These are phyloP conservation scores for Butyriboletus loyo DNA, from an alignment of 768 basidiomycete species.

Conservation along the genomic window DNA sequence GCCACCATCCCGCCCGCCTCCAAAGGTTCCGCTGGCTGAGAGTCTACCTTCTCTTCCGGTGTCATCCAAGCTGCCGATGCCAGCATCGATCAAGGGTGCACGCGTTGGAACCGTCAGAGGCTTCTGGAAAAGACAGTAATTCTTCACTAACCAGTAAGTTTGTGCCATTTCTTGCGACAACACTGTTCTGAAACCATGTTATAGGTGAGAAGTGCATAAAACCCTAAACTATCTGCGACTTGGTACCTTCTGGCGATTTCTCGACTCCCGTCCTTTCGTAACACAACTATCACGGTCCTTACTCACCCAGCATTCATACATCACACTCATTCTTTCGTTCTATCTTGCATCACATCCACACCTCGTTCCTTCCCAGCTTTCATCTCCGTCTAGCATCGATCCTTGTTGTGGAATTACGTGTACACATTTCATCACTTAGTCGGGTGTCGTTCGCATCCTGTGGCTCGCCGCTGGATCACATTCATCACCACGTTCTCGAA, in stretches of 20 bases:
- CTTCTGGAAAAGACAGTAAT: conserved; percentile 30
- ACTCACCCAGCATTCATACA: neutral
- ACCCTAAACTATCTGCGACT: conserved; percentile 6
- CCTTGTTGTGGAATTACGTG: conserved; percentile 34
- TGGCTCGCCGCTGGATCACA: neutral
- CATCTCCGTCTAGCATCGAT: conserved; percentile 17
- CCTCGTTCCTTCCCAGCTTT: conserved; percentile 14
- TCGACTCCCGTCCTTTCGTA: neutral
- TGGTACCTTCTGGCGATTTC: neutral
- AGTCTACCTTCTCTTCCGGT: neutral
- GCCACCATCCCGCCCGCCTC: conserved; percentile 12
- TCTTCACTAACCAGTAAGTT: conserved; percentile 9
- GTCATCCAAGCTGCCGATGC: conserved; percentile 25
- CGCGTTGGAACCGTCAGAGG: conserved; percentile 29
- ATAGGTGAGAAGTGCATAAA: conserved; percentile 1
- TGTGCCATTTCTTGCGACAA: neutral
- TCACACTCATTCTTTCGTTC: conserved; percentile 12
- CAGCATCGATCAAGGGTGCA: conserved; percentile 18
- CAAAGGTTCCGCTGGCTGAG: conserved; percentile 11
- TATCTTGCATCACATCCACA: conserved; percentile 3
- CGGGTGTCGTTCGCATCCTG: conserved; percentile 13
- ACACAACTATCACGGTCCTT: conserved; percentile 15
- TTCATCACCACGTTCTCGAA: neutral
- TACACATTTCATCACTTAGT: conserved; percentile 23
- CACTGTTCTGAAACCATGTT: neutral